Conservation (phyloP, 257 asterid genomes). For the Plantago major region DNA sequence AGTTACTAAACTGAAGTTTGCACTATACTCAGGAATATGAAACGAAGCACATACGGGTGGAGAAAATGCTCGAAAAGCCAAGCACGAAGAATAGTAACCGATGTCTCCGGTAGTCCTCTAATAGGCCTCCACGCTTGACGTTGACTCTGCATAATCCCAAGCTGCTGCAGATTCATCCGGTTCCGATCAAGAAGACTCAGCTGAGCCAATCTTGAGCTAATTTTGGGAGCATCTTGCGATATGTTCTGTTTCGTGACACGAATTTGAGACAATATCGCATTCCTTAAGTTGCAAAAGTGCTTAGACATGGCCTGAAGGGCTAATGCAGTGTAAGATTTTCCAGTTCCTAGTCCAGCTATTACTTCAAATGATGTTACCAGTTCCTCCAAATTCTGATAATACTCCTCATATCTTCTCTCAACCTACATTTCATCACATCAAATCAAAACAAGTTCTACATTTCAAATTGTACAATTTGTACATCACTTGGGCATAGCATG, state of each 20-base stretch:
- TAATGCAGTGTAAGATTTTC: constrained; percentile 71
- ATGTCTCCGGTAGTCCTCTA: constrained; percentile 81
- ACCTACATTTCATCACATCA: constrained; percentile 32
- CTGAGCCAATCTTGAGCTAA: constrained; percentile 54
- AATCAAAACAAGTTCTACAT: neutral
- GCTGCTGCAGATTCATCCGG: constrained; percentile 48
- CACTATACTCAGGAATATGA: neutral
- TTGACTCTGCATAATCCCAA: constrained; percentile 44
- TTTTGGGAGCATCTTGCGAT: constrained; percentile 46
- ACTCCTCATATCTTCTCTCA: constrained; percentile 76
- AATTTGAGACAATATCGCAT: constrained; percentile 59
- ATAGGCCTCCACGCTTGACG: constrained; percentile 77
- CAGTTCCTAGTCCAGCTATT: constrained; percentile 67
- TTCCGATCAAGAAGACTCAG: constrained; percentile 61
- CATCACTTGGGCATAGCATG: no score
- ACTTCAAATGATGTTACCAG: constrained; percentile 61
- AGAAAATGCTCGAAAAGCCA: constrained; percentile 97
- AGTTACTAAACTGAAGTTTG: neutral
- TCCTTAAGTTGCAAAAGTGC: constrained; percentile 63
- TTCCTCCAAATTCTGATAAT: constrained; percentile 57
- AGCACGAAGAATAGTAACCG: constrained; percentile 76
- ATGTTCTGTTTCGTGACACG: constrained; percentile 36
- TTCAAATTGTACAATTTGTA: no score
- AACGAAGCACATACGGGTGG: constrained; percentile 58
- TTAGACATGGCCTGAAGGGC: constrained; percentile 89